Percentiles rank a stretch among this genome's conserved stretches.
phyloP scores from a whole-genome alignment of 164 flowering plant species.

The Taxillus chinensis region DNA sequence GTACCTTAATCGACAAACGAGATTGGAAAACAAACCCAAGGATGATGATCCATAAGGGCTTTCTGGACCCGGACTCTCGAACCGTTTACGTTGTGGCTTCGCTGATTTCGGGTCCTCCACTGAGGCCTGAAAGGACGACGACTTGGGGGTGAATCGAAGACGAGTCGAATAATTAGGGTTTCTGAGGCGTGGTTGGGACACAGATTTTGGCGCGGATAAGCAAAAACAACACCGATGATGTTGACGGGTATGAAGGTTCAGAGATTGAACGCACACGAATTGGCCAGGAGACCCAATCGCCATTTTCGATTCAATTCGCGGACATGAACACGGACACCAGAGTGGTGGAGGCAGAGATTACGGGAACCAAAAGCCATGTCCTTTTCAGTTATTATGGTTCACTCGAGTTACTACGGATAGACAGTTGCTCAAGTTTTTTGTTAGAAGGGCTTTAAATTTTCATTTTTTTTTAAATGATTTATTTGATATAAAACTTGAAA shows the following conservation, averaged over 20 bases:
- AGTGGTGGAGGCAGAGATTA: background rate
- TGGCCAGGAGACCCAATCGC: constrained; percentile 8
- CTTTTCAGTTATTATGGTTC: background rate
- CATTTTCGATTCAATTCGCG: constrained; percentile 1
- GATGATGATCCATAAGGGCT: background rate
- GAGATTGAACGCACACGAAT: background rate
- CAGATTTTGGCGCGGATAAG: background rate
- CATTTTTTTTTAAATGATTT: too few relatives aligned
- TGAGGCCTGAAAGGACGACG: constrained; percentile 6
- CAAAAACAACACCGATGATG: background rate
- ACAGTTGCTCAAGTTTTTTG: too few relatives aligned
- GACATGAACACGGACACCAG: background rate
- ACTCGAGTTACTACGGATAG: too few relatives aligned
- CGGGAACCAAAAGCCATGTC: background rate
- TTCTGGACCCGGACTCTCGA: background rate
- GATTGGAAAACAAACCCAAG: constrained; percentile 7
- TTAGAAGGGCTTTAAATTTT: too few relatives aligned
- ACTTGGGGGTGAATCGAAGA: constrained; percentile 7
- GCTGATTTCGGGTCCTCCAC: constrained; percentile 1
- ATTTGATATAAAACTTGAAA: too few relatives aligned
- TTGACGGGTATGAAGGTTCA: background rate
- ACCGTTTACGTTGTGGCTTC: background rate
- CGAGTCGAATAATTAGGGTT: constrained; percentile 9
- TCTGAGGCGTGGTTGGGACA: background rate
- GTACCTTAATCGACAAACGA: constrained; percentile 21